Conservation (phyloP, 1,284 basidiomycete species). For the Apiotrichum sp. region DNA sequence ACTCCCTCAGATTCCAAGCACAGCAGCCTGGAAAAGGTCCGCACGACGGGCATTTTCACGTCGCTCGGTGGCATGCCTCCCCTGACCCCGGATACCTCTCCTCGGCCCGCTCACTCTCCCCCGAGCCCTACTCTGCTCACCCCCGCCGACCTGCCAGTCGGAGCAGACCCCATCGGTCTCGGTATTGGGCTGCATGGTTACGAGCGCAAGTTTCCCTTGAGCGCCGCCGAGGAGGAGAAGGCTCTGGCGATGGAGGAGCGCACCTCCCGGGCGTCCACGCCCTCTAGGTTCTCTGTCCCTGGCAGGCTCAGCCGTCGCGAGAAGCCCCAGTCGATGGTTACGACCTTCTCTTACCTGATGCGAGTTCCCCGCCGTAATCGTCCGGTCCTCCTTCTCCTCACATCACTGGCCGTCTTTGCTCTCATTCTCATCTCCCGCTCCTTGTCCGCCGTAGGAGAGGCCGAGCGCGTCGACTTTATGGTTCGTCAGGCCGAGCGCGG, state of each 20-base stretch:
- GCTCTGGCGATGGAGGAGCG: constrained; percentile 9
- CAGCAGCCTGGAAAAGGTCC: background rate
- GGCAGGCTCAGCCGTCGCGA: background rate
- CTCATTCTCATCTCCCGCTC: constrained; percentile 24
- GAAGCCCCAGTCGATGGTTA: constrained; percentile 12
- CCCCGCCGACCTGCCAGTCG: constrained; percentile 3
- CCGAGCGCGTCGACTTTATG: constrained; percentile 2
- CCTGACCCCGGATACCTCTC: constrained; percentile 12
- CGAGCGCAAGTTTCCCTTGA: background rate
- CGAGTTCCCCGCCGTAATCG: constrained; percentile 34
- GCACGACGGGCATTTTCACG: background rate
- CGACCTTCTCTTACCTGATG: constrained; percentile 22
- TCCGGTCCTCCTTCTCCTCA: constrained; percentile 26
- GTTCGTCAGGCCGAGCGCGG: background rate
- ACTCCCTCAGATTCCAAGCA: constrained; percentile 1
- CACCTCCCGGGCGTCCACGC: background rate
- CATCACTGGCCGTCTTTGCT: constrained; percentile 25
- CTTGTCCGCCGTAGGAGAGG: constrained; percentile 4
- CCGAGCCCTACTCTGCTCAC: background rate
- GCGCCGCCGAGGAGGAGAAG: background rate
- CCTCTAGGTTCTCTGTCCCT: background rate
- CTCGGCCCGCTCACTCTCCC: constrained; percentile 13
- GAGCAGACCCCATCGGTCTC: constrained; percentile 7
- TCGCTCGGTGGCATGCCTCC: constrained; percentile 9
- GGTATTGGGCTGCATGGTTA: constrained; percentile 4